A percentile compares a stretch with the other conserved stretches of the same genome.
These are phyloP conservation scores for Schizosaccharomyces japonicus DNA, from an alignment of 805 yeast genomes.

Conservation along the genomic window DNA sequence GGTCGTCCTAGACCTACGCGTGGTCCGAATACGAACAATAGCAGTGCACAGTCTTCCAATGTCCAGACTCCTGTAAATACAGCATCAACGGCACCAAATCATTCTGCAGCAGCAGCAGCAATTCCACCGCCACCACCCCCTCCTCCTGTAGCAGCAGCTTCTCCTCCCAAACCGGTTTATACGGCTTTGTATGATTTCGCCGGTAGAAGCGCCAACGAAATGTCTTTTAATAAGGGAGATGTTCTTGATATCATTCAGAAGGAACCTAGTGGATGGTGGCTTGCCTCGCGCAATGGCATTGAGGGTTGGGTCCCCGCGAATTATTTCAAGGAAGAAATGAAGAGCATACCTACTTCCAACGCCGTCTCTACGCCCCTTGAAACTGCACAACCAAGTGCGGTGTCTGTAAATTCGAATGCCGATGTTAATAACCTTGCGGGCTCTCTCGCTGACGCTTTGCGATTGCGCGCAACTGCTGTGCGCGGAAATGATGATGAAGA, in stretches of 20 bases:
- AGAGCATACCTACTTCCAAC: constrained; percentile 1
- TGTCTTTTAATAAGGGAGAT: constrained; percentile 57
- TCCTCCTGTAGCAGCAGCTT: constrained; percentile 57
- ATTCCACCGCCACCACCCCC: constrained; percentile 26
- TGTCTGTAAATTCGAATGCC: constrained; percentile 4
- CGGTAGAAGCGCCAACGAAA: constrained; percentile 65
- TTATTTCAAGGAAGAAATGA: constrained; percentile 20
- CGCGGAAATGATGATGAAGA: constrained; percentile 31
- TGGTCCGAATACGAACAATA: neutral
- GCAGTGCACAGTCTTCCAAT: neutral
- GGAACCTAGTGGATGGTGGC: constrained; percentile 82
- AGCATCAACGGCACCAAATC: constrained; percentile 6
- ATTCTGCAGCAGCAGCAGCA: too few relatives aligned
- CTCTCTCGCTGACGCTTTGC: constrained; percentile 69
- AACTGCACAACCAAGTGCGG: constrained; percentile 2
- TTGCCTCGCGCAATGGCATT: constrained; percentile 33
- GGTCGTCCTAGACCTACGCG: too few relatives aligned
- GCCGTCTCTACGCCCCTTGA: neutral
- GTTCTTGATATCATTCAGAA: constrained; percentile 46
- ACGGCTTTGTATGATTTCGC: constrained; percentile 73
- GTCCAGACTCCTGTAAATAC: constrained; percentile 5
- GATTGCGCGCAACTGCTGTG: constrained; percentile 39
- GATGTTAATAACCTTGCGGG: constrained; percentile 28
- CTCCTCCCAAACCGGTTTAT: constrained; percentile 41
- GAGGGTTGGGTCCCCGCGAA: constrained; percentile 97